A percentile compares a stretch with the other conserved stretches of the same genome.
Conservation (phyloP, 31 red algal species). For the Bonnemaisonia californica region DNA sequence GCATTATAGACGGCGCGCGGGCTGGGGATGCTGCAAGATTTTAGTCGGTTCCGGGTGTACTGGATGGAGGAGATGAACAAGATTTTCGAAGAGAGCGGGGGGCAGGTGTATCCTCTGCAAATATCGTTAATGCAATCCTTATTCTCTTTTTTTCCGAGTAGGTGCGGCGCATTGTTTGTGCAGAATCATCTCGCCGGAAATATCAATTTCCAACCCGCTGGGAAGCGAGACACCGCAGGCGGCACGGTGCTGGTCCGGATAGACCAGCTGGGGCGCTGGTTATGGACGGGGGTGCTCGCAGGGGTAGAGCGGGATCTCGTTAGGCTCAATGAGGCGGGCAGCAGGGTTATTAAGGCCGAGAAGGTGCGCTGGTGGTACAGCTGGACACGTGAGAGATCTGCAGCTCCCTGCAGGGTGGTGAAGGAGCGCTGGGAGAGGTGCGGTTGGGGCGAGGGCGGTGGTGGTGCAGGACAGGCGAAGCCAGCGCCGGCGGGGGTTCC, state of each 20-base stretch:
- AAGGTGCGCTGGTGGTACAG: slow-evolving; percentile 9
- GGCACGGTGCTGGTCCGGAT: neutral
- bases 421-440: slow-evolving; percentile 18
- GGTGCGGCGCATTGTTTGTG: no score
- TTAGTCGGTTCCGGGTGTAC: no score
- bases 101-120: neutral
- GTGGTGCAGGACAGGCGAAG: neutral
- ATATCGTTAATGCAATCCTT: no score
- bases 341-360: neutral
- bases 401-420: slow-evolving; percentile 1
- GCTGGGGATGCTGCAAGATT: neutral
- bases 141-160: no score
- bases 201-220: neutral
- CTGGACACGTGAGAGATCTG: neutral
- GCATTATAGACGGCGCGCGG: slow-evolving; percentile 48
- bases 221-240: neutral
- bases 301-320: neutral
- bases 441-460: slow-evolving; percentile 3
- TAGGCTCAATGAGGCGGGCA: slow-evolving; percentile 1
- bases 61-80: no score
- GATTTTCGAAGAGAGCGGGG: neutral
- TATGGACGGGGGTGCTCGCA: neutral
- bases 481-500: neutral
- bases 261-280: neutral
- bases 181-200: no score